These are phyloP conservation scores for Glarea lozoyensis DNA, from an alignment of 495 filamentous ascomycete species.

Conservation along the genomic window DNA sequence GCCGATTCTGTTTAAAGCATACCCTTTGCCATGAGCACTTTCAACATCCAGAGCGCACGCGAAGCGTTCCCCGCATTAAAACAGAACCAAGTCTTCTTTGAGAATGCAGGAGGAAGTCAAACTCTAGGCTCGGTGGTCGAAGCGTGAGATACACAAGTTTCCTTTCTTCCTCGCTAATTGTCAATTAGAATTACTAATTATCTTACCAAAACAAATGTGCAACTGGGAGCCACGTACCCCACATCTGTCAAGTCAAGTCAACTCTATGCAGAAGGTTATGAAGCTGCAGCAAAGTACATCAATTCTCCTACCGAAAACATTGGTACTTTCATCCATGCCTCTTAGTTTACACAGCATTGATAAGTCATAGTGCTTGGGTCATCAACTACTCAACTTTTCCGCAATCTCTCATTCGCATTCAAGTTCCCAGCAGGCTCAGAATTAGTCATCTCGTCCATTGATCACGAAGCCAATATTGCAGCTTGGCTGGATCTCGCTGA, in stretches of 20 bases:
- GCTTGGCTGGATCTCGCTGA: constrained; percentile 58
- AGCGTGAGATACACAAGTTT: constrained; percentile 35
- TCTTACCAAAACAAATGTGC: constrained; percentile 58
- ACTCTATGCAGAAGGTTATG: constrained; percentile 43
- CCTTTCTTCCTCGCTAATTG: neutral
- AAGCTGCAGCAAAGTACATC: constrained; percentile 57
- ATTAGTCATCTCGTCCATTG: constrained; percentile 55
- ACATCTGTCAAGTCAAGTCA: constrained; percentile 43
- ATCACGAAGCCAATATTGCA: constrained; percentile 66
- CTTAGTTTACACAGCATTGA: constrained; percentile 1
- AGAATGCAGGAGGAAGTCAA: constrained; percentile 71
- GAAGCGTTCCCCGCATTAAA: constrained; percentile 56
- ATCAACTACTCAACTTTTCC: constrained; percentile 64
- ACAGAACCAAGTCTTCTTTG: constrained; percentile 58
- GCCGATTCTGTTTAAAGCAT: neutral
- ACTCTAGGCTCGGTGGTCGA: constrained; percentile 53
- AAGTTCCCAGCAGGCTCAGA: constrained; percentile 50
- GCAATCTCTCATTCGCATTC: constrained; percentile 57
- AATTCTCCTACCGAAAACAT: constrained; percentile 56
- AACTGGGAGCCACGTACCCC: constrained; percentile 59
- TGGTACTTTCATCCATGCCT: constrained; percentile 24
- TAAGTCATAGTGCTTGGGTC: constrained; percentile 46
- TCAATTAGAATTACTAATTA: constrained; percentile 51
- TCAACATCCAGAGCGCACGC: constrained; percentile 47
- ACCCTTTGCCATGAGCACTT: constrained; percentile 17